phyloP scores from a whole-genome alignment of 352 stramenopile genomes.

The Blastocystis sp. region DNA sequence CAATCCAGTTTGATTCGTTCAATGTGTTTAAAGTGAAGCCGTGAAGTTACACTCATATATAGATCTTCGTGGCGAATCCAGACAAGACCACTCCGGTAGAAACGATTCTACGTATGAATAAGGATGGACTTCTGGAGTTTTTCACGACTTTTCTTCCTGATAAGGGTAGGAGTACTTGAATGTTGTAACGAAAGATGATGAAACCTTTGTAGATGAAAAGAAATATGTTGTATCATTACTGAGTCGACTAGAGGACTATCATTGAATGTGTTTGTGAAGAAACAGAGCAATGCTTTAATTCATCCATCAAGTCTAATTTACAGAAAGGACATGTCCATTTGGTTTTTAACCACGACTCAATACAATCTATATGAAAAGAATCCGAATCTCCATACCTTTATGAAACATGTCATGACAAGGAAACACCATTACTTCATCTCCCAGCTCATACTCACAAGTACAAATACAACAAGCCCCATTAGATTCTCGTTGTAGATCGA shows the following conservation, averaged over 20 bases:
- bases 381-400: constrained; percentile 16
- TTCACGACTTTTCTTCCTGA: constrained; percentile 1
- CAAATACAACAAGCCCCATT: constrained; percentile 35
- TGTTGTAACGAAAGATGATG: not conserved
- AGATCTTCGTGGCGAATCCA: constrained; percentile 67
- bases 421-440: constrained; percentile 13
- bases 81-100: constrained; percentile 33
- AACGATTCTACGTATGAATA: constrained; percentile 14
- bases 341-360: constrained; percentile 28
- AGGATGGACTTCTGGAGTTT: not conserved
- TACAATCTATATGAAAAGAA: not conserved
- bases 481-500: constrained; percentile 3
- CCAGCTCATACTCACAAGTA: constrained; percentile 19
- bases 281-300: not conserved
- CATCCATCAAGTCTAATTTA: constrained; percentile 50
- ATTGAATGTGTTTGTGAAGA: not conserved
- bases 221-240: constrained; percentile 18
- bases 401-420: constrained; percentile 51
- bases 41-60: not conserved
- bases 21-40: constrained; percentile 55
- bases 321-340: constrained; percentile 65
- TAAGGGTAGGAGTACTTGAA: not conserved
- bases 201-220: constrained; percentile 49
- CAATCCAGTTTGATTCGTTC: constrained; percentile 64
- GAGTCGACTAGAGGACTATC: not conserved